Conservation (phyloP, 768 basidiomycete genomes). For the Amyloporia xantha region DNA sequence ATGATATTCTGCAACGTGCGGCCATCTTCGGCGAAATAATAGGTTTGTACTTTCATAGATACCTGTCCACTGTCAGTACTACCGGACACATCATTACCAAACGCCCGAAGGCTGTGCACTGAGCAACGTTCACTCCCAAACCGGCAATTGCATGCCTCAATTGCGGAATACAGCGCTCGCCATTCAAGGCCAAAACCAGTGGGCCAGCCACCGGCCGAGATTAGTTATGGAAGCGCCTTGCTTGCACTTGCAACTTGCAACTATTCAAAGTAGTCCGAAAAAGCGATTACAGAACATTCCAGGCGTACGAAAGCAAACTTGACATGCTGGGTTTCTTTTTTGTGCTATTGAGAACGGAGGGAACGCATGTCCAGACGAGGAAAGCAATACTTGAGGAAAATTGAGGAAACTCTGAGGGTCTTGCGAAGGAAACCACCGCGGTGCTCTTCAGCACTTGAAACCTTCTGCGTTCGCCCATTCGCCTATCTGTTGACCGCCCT, state of each 20-base stretch:
- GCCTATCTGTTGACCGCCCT: conserved; percentile 13
- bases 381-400: conserved; percentile 40
- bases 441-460: conserved; percentile 20
- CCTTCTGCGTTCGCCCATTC: conserved; percentile 24
- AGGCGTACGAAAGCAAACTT: conserved; percentile 53
- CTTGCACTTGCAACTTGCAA: conserved; percentile 15
- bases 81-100: neutral
- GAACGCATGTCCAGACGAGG: conserved; percentile 29
- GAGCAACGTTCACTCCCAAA: neutral
- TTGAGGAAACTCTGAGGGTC: conserved; percentile 17
- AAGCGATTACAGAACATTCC: conserved; percentile 48
- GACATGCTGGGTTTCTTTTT: conserved; percentile 57
- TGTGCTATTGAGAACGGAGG: conserved; percentile 44
- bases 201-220: neutral
- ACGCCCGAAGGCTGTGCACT: conserved; percentile 1
- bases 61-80: neutral
- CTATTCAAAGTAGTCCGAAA: conserved; percentile 19
- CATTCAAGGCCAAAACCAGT: no score
- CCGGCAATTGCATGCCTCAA: neutral
- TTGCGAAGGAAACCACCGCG: conserved; percentile 18
- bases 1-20: neutral
- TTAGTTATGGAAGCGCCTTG: neutral
- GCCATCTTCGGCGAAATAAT: neutral
- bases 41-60: neutral
- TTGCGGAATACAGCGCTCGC: neutral